Evolutionary conservation across 1,284 basidiomycete genomes (phyloP), one percentile per base, ranked within the genome.

Genomic region (Schizophyllum commune): DNA sequence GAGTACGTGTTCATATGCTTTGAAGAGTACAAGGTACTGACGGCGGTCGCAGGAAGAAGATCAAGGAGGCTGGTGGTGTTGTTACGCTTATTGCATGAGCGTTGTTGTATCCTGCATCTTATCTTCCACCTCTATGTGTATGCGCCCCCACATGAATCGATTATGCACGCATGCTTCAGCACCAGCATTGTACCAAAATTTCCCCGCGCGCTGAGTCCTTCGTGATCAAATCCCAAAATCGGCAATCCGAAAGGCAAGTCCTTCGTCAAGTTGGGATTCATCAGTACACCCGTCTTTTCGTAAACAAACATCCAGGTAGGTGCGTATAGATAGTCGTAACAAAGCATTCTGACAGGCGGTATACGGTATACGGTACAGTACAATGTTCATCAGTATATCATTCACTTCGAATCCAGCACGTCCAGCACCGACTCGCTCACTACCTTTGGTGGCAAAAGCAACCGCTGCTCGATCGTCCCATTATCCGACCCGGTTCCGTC

Each of bases 11-110:
- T 27, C 0, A 59, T 32, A 56, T 9, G 53, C 39, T 57, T 17
- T 59, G 51, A 61, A 15, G 57, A 60, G 8, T 57, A 54, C 61
- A 32, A 61, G 64, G 32, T 52, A 64, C 60, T 54, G 63, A 53
- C 51, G 51, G 8, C 22, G 51, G 60, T 57, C 62, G 22, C 67
- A 92, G 89, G 78, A 76, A 75, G 62, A 92, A 92, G 78, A 92
- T 92, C 80, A 94, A 92, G 81, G 94, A 89, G 79, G 94, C 92
- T 66, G 94, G 94, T 67, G 94, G 94, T 74, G 93, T 95, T 71
- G 92, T 97, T 69, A 87, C 87, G 77, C 83, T 97, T 68, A 79
- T 94, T 72, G 94, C 94, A 77, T 97, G 85, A 87, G 74, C 68
- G 62, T 61, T 39, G 22, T 59, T 39, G 22, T 59, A 62, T 39